Base-by-base conservation (phyloP, 768 basidiomycete species). In the Hericium rajendrae region DNA sequence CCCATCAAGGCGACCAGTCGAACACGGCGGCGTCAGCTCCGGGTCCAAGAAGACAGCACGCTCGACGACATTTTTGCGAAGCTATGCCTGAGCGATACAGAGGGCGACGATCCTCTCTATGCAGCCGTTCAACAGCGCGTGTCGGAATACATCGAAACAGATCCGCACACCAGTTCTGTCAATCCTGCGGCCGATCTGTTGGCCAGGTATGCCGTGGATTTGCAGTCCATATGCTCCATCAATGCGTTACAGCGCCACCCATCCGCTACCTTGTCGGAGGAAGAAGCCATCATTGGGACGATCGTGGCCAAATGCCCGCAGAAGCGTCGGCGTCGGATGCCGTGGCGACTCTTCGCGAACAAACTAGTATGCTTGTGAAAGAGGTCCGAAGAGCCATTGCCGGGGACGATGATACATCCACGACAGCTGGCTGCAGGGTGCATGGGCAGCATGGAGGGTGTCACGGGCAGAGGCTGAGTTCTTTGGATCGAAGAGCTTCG, bases 301-400 rank as follows among this genome's bases (percentile, higher is more conserved):
- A 87, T 87, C 58, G 71, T 79, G 0, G 82, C 83, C 18, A 83
- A 83, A 58, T 80, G 74, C 12, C 78, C 82, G 0, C 82, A 86
- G 62, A 76, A 78, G 12, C 74, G 81, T 9, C 74, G 71, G 57
- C 73, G 84, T 22, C 75, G 69, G 79, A 84, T 39, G 64, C 74
- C 38, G 85, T 83, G 63, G 71, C 80, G 1, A 75, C 74, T 54
- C 62, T 87, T 56, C 73, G 83, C 50, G 83, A 83, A 49, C 76
- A 77, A 54, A 83, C 80, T 0, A 73, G 77, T 48, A 62, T 73
- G 6, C 74, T 87, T 20, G 82, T 82, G 11, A 71, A 74, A 9
- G 69, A 68, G 22, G 70, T 85, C 38, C 73, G 76, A 56, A 74
- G 76, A 54, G 77, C 78, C 22, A 60, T 86, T n/a, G 66, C 70